A percentile compares a stretch with the other conserved stretches of the same genome.
Evolutionary conservation across 176 grass and related monocot genomes (phyloP).

Genomic region (Oryza australiensis): DNA sequence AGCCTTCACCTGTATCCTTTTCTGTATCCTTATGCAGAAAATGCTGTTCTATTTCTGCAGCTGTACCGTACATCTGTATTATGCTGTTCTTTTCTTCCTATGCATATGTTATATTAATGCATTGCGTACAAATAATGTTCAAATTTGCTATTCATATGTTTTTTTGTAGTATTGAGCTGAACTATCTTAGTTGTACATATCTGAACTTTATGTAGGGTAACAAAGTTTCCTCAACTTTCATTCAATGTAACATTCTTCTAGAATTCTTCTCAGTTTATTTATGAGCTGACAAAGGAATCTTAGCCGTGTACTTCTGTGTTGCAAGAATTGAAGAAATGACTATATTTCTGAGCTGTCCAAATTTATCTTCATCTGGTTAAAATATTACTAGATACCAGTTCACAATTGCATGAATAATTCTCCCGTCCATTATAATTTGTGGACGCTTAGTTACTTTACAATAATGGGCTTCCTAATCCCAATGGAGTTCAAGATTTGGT

Average conservation of each 20-base stretch:
- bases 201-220: background rate
- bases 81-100: background rate
- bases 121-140: constrained; percentile 11
- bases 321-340: background rate
- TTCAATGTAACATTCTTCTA: constrained; percentile 6
- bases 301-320: constrained; percentile 1
- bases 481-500: background rate
- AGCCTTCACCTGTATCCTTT: constrained; percentile 85
- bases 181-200: background rate
- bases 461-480: background rate
- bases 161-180: background rate
- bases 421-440: constrained; percentile 9
- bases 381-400: background rate
- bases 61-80: constrained; percentile 10
- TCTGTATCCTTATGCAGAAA: constrained; percentile 78
- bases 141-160: constrained; percentile 14
- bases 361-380: background rate
- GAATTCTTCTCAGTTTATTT: constrained; percentile 14
- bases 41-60: constrained; percentile 32
- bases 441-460: background rate
- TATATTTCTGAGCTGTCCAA: background rate
- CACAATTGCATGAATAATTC: background rate
- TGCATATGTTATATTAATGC: constrained; percentile 3
- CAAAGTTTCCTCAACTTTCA: background rate
- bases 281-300: constrained; percentile 26